Base-by-base conservation (phyloP, 225 moss, liverwort and hornwort genomes). In the Anthoceros angustus region DNA sequence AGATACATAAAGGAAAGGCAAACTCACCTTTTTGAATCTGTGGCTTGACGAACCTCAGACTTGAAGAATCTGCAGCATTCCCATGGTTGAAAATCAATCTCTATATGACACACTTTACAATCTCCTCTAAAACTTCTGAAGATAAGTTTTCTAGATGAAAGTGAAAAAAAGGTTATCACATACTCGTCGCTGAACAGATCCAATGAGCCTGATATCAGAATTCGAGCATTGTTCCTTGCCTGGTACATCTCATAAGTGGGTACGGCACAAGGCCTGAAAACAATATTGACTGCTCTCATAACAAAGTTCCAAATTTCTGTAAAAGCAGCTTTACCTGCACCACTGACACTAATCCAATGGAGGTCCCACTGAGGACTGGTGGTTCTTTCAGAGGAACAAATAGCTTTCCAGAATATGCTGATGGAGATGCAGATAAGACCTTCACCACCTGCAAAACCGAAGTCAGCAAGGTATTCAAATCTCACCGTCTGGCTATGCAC, bases 181-280 rank as follows among this genome's bases (percentile, higher is more conserved):
- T 63, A 89, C 90, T 95, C 84, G 74, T 95, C 85, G 74, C 90
- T 91, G 68, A 95, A 91, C 49, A 98, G 76, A 65, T 91, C 98
- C 70, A 98, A 78, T 42, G 98, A 98, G 25, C 98, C 98, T 71
- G 98, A 92, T 61, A 98, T 75, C 66, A 83, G 67, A 45, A 98
- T 76, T 68, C 98, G 85, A 64, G 98, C 98, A 72, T 89, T 83
- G 72, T 98, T 98, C 66, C 98, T 84, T 73, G 91, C 95, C 89
- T 89, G 82, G 67, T 71, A 69, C 63, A 39, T 62, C 39, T 39
- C 66, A 26, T 8, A 9, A 9, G 23, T 7, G 18, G 23, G 14
- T 55, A 7, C 18, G 18, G 1, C 55, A 55, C 55, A 55, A 55
- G 23, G 55, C 55, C n/a, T 46, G 16, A 46, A 43, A 46, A 46